Conservation (phyloP, 139 green algal species). For the Micractinium conductrix region DNA sequence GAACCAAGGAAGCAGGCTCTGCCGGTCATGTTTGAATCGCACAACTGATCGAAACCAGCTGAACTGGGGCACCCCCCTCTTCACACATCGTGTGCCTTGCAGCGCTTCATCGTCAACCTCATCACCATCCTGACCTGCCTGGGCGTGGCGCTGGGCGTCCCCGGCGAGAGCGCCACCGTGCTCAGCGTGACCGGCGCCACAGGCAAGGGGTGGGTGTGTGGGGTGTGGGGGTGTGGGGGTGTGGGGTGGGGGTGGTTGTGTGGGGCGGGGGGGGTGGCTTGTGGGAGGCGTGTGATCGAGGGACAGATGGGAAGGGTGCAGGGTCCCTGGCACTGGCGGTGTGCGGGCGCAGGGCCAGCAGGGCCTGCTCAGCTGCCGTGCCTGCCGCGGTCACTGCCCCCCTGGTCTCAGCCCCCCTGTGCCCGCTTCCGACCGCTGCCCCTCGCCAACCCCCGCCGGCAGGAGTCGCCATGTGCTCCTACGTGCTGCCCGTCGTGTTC, state of each 20-base stretch:
- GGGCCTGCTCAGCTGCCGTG: not conserved
- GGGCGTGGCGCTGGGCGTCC: conserved; percentile 11
- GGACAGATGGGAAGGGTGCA: not conserved
- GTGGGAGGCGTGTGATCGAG: not conserved
- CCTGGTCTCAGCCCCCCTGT: not conserved
- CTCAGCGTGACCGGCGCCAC: conserved; percentile 19
- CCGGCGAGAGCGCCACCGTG: conserved; percentile 4
- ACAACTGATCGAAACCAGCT: too few species aligned
- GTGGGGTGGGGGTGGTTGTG: too few species aligned
- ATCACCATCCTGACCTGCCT: conserved; percentile 22
- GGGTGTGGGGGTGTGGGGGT: not conserved
- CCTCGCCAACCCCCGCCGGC: not conserved
- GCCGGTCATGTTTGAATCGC: too few species aligned
- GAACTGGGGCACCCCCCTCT: too few species aligned
- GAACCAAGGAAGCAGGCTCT: too few species aligned
- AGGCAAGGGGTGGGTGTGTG: not conserved
- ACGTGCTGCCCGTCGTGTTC: conserved; percentile 11
- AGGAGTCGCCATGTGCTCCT: conserved; percentile 19
- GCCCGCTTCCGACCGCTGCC: not conserved
- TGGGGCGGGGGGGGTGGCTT: too few species aligned
- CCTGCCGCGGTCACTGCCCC: not conserved
- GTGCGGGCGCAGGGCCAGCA: too few species aligned
- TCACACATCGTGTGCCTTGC: too few species aligned
- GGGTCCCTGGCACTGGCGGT: not conserved
- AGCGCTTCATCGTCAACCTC: conserved; percentile 11